Base-by-base conservation (phyloP, 2,329 filamentous ascomycete genomes). In the Pleoardoris graminearum region DNA sequence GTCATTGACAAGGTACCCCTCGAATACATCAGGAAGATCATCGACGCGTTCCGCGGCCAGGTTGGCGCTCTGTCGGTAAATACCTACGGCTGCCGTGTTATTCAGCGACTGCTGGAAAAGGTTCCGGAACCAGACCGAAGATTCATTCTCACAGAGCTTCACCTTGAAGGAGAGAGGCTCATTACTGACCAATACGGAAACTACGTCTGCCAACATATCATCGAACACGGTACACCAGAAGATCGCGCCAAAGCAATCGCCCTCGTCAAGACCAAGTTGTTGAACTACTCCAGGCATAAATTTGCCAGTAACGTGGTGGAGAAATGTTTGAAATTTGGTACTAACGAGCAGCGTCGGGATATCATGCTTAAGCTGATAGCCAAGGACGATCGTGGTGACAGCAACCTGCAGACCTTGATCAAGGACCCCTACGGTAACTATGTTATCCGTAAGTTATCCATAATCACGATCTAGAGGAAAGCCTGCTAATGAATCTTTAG, bases 251-350 rank as follows among this genome's bases (percentile, higher is more conserved):
- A 80, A 62, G 87, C 97, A 65, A 88, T 96, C 50, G 76, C 81
- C 22, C 78, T 91, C 41, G 87, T 97, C 58, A 86, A 87, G 59
- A 79, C 80, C 11, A 84, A 91, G 51, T 78, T 96, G 2, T 75
- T 96, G 33, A 76, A 78, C 1, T 86, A 91, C 63, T 96, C 91
- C 22, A 96, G 91, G 78, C 91, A 97, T 77, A 99, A 99, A 71
- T 95, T 90, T 67, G 93, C 94, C 0, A 97, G 92, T 67, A 97
- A 99, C 64, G 93, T 99, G 2, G 93, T 99, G 0, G 94, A 99
- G 75, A 93, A 91, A 74, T 96, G 91, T 69, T 87, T 97, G 54
- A 80, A 88, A 50, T 83, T 81, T 60, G 90, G 90, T 17, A 84
- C 84, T 0, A 77, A 82, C 17, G 79, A 86, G 45, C 88, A 96